Evolutionary conservation across 768 basidiomycete species (phyloP).

Genomic region (Pulveroboletus sp.): DNA sequence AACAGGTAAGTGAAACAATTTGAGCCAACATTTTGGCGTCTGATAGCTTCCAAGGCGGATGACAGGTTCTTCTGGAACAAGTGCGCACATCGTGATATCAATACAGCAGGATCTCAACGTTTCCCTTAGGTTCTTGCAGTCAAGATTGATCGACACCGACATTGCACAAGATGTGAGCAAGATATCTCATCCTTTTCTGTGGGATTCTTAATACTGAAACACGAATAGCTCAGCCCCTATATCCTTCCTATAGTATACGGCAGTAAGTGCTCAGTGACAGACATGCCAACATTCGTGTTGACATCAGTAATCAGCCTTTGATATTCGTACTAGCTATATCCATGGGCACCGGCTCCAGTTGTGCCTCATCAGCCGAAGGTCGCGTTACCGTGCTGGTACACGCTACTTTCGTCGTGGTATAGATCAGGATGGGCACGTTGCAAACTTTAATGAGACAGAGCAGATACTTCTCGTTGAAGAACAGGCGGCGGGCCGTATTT

Average conservation of each 20-base stretch:
- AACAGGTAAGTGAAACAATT: slow-evolving; percentile 50
- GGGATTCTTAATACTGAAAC: slow-evolving; percentile 7
- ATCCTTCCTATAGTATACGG: slow-evolving; percentile 94
- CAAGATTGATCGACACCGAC: slow-evolving; percentile 54
- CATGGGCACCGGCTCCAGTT: slow-evolving; percentile 78
- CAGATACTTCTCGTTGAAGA: slow-evolving; percentile 81
- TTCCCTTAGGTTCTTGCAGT: slow-evolving; percentile 45
- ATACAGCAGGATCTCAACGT: slow-evolving; percentile 3
- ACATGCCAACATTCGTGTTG: background rate
- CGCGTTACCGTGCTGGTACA: slow-evolving; percentile 91
- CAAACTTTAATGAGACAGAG: slow-evolving; percentile 98
- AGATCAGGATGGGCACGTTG: slow-evolving; percentile 82
- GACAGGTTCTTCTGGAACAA: slow-evolving; percentile 99
- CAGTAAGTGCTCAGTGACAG: slow-evolving; percentile 55
- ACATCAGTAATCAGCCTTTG: slow-evolving; percentile 60
- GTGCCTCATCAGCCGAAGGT: slow-evolving; percentile 88
- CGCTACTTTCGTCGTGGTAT: slow-evolving; percentile 95
- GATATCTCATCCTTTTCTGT: background rate
- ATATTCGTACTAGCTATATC: slow-evolving; percentile 68
- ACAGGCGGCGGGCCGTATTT: slow-evolving; percentile 38
- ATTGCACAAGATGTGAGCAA: slow-evolving; percentile 61
- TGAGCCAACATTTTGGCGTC: background rate
- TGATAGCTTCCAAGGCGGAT: slow-evolving; percentile 60
- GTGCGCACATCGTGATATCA: slow-evolving; percentile 16
- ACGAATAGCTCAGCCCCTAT: slow-evolving; percentile 69